phyloP scores from a whole-genome alignment of 2,329 filamentous ascomycete species.

The Aspergillus fructus region DNA sequence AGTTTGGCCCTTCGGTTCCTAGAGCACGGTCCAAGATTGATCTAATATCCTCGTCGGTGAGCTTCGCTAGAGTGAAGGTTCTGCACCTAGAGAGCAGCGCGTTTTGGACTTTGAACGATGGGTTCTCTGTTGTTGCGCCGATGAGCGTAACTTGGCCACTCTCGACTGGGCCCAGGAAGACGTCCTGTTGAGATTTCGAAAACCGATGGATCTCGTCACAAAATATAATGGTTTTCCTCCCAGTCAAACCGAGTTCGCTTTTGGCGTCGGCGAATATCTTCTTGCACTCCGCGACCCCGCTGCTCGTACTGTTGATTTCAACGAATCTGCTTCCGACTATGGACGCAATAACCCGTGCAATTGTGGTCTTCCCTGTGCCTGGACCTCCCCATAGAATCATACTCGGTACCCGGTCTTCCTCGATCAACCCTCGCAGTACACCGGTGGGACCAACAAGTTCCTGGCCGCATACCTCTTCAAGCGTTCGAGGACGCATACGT shows the following conservation, averaged over 20 bases:
- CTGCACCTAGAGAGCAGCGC: slow-evolving; percentile 86
- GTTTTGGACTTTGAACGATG: slow-evolving; percentile 86
- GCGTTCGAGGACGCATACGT: slow-evolving; percentile 79
- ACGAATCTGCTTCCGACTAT: slow-evolving; percentile 83
- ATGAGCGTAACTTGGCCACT: slow-evolving; percentile 87
- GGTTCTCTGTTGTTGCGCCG: slow-evolving; percentile 95
- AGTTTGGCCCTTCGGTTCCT: slow-evolving; percentile 56
- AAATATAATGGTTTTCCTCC: slow-evolving; percentile 91
- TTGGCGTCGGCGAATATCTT: slow-evolving; percentile 84
- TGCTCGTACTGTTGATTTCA: slow-evolving; percentile 91
- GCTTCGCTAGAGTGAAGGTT: slow-evolving; percentile 79
- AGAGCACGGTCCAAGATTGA: slow-evolving; percentile 76
- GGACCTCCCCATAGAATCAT: slow-evolving; percentile 79
- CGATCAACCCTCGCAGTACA: slow-evolving; percentile 82
- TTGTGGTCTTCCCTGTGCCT: slow-evolving; percentile 60
- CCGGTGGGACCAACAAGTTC: slow-evolving; percentile 82
- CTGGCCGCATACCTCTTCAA: slow-evolving; percentile 88
- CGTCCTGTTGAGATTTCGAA: slow-evolving; percentile 88
- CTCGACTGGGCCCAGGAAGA: slow-evolving; percentile 91
- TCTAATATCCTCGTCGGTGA: slow-evolving; percentile 69
- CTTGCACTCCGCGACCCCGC: slow-evolving; percentile 86
- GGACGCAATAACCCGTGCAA: slow-evolving; percentile 83
- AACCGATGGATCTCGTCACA: slow-evolving; percentile 97
- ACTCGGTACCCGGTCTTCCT: slow-evolving; percentile 80
- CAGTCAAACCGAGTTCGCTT: slow-evolving; percentile 76